Percentiles rank a stretch among this genome's conserved stretches.
Conservation (phyloP, 345 rosid genomes). For the Passiflora organensis region DNA sequence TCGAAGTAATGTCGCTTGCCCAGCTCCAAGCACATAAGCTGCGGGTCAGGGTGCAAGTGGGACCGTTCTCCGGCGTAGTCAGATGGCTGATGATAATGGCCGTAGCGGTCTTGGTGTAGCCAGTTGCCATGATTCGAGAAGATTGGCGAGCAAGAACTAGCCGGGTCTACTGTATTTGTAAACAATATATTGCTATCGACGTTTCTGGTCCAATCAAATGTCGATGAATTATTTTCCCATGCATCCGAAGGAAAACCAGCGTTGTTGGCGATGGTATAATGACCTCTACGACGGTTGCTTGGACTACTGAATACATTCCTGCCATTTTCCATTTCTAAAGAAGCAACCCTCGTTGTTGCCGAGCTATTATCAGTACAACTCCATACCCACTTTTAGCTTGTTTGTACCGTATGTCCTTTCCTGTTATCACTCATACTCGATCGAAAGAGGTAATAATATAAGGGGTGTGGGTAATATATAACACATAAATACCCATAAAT, state of each 20-base stretch:
- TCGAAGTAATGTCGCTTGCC: slow-evolving; percentile 57
- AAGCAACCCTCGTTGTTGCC: no score
- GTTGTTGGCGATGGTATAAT: not conserved
- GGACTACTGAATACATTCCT: slow-evolving; percentile 14
- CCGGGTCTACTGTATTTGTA: not conserved
- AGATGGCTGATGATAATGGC: slow-evolving; percentile 4
- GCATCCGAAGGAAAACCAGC: slow-evolving; percentile 18
- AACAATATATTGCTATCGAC: not conserved
- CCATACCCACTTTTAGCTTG: no score
- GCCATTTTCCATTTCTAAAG: slow-evolving; percentile 33
- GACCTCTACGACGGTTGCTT: slow-evolving; percentile 10
- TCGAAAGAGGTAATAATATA: no score
- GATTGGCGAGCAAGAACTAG: not conserved
- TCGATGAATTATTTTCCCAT: slow-evolving; percentile 22
- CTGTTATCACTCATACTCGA: not conserved
- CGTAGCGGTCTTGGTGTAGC: slow-evolving; percentile 10
- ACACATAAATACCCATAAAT: no score
- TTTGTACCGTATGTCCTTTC: not conserved
- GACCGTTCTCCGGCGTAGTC: slow-evolving; percentile 29
- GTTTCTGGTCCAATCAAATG: slow-evolving; percentile 20
- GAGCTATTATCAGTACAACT: no score
- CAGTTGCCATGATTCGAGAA: not conserved
- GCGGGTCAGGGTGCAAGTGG: slow-evolving; percentile 39
- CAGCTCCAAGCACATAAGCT: slow-evolving; percentile 46
- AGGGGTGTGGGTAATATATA: no score